These are phyloP conservation scores for Fusarium aywerte DNA, from an alignment of 2,329 filamentous ascomycete species.

Conservation along the genomic window DNA sequence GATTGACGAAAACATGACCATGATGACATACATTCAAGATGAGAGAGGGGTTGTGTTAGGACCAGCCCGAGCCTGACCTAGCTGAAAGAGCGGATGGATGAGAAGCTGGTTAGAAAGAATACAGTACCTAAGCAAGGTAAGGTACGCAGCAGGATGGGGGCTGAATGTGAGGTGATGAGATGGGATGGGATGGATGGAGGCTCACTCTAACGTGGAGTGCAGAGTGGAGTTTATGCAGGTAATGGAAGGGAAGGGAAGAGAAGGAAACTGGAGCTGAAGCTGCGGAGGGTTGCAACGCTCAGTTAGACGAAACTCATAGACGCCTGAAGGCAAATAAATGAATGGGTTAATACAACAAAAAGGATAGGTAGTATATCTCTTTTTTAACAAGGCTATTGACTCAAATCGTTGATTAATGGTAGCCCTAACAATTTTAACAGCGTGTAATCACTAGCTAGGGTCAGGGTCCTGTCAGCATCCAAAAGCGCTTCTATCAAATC, in stretches of 20 bases:
- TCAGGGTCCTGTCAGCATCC: conserved; percentile 34
- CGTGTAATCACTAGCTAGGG: conserved; percentile 15
- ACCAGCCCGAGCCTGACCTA: conserved; percentile 5
- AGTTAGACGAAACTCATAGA: background rate
- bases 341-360: background rate
- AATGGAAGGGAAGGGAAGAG: conserved; percentile 13
- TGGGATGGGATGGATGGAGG: conserved; percentile 18
- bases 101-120: background rate
- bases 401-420: background rate
- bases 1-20: conserved; percentile 23
- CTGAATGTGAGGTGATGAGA: conserved; percentile 1
- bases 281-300: background rate
- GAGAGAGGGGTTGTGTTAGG: conserved; percentile 12
- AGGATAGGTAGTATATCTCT: background rate
- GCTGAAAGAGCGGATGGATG: conserved; percentile 12
- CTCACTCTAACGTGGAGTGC: conserved; percentile 33
- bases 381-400: background rate
- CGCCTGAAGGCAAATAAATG: background rate
- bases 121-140: background rate
- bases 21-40: conserved; percentile 11
- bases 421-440: conserved; percentile 2
- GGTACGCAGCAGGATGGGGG: background rate
- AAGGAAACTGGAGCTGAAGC: conserved; percentile 17
- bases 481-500: conserved; percentile 27
- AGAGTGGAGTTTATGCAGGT: conserved; percentile 41